These are phyloP conservation scores for Cladophialophora psammophila DNA, from an alignment of 2,329 filamentous ascomycete species.

Conservation along the genomic window DNA sequence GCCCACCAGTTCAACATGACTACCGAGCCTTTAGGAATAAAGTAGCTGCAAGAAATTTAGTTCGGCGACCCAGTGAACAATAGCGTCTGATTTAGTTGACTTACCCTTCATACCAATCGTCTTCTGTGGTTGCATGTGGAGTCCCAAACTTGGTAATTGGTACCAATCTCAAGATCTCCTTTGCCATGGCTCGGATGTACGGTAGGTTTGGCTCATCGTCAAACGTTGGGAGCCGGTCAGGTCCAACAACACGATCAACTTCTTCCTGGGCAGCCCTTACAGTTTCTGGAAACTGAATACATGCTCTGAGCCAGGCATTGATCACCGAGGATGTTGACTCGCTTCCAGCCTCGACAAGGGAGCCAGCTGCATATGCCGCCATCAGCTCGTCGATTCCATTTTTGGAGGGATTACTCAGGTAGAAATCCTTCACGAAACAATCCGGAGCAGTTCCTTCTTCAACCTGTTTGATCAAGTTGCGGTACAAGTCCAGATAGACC, in stretches of 20 bases:
- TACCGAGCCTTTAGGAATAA: conserved; percentile 35
- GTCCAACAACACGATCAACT: conserved; percentile 60
- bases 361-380: conserved; percentile 45
- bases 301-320: conserved; percentile 54
- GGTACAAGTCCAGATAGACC: conserved; percentile 52
- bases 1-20: conserved; percentile 39
- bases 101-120: conserved; percentile 34
- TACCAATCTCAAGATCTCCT: conserved; percentile 64
- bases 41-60: conserved; percentile 24
- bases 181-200: conserved; percentile 62
- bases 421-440: conserved; percentile 41
- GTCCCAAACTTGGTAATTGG: conserved; percentile 45
- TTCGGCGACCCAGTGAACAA: too few species aligned
- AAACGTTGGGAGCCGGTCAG: conserved; percentile 55
- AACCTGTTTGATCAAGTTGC: conserved; percentile 46
- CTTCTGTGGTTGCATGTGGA: conserved; percentile 35
- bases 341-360: conserved; percentile 36
- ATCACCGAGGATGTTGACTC: conserved; percentile 27
- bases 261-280: conserved; percentile 8
- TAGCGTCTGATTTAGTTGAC: too few species aligned
- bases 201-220: conserved; percentile 59
- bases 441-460: conserved; percentile 43
- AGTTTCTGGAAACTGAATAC: conserved; percentile 47
- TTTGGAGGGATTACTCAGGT: conserved; percentile 12
- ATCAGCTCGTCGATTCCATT: conserved; percentile 45